A percentile compares a stretch with the other conserved stretches of the same genome.
phyloP scores from a whole-genome alignment of 257 asterid species.

The Fraxinus americana region DNA sequence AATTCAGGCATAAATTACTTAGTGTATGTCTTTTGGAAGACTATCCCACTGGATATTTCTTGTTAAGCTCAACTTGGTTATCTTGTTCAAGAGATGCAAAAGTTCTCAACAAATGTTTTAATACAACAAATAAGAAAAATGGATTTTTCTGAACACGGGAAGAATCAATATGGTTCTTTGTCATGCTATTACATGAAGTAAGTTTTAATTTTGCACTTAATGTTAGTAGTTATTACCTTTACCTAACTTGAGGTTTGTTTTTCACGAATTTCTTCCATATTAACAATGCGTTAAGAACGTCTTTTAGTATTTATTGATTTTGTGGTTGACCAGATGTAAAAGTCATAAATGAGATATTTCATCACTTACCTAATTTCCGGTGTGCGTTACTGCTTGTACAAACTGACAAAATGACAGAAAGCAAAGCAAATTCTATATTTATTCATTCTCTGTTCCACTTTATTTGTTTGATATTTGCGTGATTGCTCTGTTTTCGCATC shows the following conservation, averaged over 20 bases:
- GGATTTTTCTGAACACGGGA: neutral
- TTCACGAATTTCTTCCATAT: neutral
- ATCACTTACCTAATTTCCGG: conserved; percentile 18
- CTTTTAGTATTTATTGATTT: neutral
- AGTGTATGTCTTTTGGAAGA: neutral
- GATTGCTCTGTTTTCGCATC: conserved; percentile 9
- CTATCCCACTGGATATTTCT: neutral
- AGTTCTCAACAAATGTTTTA: neutral
- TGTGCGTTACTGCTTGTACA: neutral
- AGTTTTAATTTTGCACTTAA: neutral
- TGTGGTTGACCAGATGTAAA: conserved; percentile 16
- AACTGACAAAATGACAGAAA: neutral
- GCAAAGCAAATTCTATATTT: neutral
- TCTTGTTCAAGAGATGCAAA: neutral
- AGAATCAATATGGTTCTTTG: neutral
- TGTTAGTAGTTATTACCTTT: neutral
- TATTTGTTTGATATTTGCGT: conserved; percentile 5
- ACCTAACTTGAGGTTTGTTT: neutral
- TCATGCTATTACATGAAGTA: neutral
- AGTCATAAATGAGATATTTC: neutral
- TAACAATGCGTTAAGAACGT: neutral
- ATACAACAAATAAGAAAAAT: neutral
- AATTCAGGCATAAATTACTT: neutral
- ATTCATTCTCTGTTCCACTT: neutral
- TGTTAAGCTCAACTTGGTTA: neutral